Evolutionary conservation across 2,329 filamentous ascomycete species (phyloP).

Genomic region (Tothia fuscella): DNA sequence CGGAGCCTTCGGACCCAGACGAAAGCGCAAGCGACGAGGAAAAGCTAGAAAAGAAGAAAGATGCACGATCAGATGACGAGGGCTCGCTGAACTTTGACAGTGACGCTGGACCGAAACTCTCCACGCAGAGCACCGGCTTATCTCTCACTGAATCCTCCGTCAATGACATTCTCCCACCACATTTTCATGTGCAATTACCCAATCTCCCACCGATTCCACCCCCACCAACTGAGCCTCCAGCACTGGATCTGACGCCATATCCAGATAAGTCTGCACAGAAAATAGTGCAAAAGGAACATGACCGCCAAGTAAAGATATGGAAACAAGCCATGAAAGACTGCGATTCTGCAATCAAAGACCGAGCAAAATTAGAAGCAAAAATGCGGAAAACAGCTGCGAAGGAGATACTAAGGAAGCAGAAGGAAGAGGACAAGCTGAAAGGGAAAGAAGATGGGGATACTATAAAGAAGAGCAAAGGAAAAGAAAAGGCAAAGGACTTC

Average conservation of each 20-base stretch:
- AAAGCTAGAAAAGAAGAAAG: conserved; percentile 11
- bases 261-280: conserved; percentile 55
- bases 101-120: background rate
- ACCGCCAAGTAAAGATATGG: conserved; percentile 50
- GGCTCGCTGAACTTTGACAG: background rate
- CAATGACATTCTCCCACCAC: background rate
- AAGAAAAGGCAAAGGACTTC: background rate
- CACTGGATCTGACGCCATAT: conserved; percentile 46
- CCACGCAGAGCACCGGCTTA: conserved; percentile 5
- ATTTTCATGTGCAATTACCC: conserved; percentile 9
- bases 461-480: conserved; percentile 1
- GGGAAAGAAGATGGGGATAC: background rate
- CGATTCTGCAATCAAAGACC: conserved; percentile 51
- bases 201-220: conserved; percentile 36
- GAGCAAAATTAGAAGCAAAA: conserved; percentile 44
- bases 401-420: conserved; percentile 11
- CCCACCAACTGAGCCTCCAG: conserved; percentile 41
- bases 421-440: conserved; percentile 3
- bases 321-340: conserved; percentile 55
- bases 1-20: background rate
- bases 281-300: conserved; percentile 56
- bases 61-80: background rate
- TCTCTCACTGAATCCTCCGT: background rate
- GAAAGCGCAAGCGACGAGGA: conserved; percentile 22
- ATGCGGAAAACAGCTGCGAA: conserved; percentile 23